These are phyloP conservation scores for Penicillium paradoxum DNA, from an alignment of 495 filamentous ascomycete genomes.

Conservation along the genomic window DNA sequence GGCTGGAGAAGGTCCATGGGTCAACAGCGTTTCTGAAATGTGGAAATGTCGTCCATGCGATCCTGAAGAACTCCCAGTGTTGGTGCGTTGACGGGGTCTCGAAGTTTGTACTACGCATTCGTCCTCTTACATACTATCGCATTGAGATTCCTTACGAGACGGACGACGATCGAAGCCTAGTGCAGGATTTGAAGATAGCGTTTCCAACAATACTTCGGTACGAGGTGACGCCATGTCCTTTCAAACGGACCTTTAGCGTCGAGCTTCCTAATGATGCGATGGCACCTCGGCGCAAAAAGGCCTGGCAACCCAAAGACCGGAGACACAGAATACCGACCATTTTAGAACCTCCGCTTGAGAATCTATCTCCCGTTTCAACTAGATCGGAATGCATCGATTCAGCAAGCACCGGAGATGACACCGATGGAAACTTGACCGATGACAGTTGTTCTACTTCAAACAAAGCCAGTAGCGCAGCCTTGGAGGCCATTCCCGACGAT, in stretches of 20 bases:
- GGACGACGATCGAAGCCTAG: conserved; percentile 53
- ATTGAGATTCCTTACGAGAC: conserved; percentile 71
- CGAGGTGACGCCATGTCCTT: conserved; percentile 84
- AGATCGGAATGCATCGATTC: conserved; percentile 23
- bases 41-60: conserved; percentile 71
- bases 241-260: conserved; percentile 69
- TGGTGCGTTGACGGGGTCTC: conserved; percentile 87
- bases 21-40: conserved; percentile 83
- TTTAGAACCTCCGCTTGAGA: background rate
- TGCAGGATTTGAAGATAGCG: conserved; percentile 62
- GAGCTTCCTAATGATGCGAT: conserved; percentile 65
- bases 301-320: conserved; percentile 62
- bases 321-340: conserved; percentile 33
- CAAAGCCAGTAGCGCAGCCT: conserved; percentile 22
- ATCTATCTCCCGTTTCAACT: conserved; percentile 2
- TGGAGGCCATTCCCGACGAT: conserved; percentile 26
- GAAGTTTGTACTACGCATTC: conserved; percentile 76
- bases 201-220: conserved; percentile 69
- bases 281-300: conserved; percentile 60
- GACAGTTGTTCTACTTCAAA: conserved; percentile 29
- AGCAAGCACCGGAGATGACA: conserved; percentile 35
- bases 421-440: conserved; percentile 37
- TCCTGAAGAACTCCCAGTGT: conserved; percentile 80
- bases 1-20: conserved; percentile 74
- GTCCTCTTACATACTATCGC: conserved; percentile 76